Evolutionary conservation across 257 asterid genomes (phyloP).

Genomic region (Linderniella brevidens): DNA sequence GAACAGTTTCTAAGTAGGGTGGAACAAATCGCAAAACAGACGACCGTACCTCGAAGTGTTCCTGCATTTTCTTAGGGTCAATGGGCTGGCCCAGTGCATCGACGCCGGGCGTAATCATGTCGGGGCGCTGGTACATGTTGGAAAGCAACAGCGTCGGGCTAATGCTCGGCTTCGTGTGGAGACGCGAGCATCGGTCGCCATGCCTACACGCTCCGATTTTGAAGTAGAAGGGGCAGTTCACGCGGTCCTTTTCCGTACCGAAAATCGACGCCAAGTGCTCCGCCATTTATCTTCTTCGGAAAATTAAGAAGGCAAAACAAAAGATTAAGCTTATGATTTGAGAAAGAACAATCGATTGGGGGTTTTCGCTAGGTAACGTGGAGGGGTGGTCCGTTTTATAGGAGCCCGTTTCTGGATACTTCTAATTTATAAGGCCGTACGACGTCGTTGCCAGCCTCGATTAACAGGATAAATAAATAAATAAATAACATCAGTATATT

Average conservation of each 20-base stretch:
- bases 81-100: constrained; percentile 80
- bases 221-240: constrained; percentile 89
- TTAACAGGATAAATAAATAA: no score
- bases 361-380: no score
- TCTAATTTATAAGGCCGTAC: no score
- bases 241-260: constrained; percentile 86
- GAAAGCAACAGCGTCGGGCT: constrained; percentile 90
- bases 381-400: no score
- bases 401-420: no score
- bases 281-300: constrained; percentile 36
- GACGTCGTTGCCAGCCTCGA: no score
- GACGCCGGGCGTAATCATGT: constrained; percentile 92
- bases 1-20: no score
- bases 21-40: neutral
- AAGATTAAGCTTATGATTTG: no score
- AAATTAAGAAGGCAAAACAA: no score
- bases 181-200: constrained; percentile 92
- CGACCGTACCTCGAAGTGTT: constrained; percentile 64
- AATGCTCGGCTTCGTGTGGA: constrained; percentile 81
- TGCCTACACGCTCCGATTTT: constrained; percentile 96
- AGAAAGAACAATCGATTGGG: no score
- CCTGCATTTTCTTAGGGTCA: constrained; percentile 65
- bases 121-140: constrained; percentile 93
- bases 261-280: no score
- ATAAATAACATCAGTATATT: no score